A percentile compares a stretch with the other conserved stretches of the same genome.
These are phyloP conservation scores for Helichrysum umbraculigerum DNA, from an alignment of 129 eudicot genomes.

Conservation along the genomic window DNA sequence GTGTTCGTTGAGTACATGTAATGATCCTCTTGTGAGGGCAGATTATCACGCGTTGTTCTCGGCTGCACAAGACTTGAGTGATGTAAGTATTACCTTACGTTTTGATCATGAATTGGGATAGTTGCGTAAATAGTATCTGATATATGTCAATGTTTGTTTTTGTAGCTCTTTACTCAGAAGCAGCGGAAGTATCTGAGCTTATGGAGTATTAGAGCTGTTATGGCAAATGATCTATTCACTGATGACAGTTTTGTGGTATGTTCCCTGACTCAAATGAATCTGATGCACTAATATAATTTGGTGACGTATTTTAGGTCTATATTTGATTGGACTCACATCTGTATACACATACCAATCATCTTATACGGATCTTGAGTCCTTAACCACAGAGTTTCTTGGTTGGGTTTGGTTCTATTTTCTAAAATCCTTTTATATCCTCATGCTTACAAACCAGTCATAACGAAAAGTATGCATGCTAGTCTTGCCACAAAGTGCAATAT, in stretches of 20 bases:
- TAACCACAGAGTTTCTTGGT: conserved; percentile 3
- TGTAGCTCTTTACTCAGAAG: conserved; percentile 64
- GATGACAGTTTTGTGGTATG: conserved; percentile 99
- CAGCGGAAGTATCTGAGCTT: conserved; percentile 56
- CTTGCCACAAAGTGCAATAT: not conserved
- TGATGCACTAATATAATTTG: not conserved
- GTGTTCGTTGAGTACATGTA: conserved; percentile 61
- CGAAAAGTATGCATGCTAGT: not conserved
- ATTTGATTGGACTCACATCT: not conserved
- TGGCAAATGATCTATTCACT: conserved; percentile 89
- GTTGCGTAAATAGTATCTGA: not conserved
- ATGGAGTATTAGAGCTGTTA: conserved; percentile 79
- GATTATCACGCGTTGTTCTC: conserved; percentile 87
- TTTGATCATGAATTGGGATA: not conserved
- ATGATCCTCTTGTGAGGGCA: conserved; percentile 60
- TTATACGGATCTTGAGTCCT: not conserved
- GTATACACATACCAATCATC: not conserved
- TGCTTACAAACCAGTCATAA: not conserved
- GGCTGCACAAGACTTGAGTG: conserved; percentile 68
- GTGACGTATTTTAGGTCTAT: not conserved
- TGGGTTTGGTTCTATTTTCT: not conserved
- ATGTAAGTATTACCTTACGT: conserved; percentile 42
- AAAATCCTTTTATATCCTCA: not conserved
- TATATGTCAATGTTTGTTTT: conserved; percentile 14
- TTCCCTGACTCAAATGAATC: conserved; percentile 5